These are phyloP conservation scores for Croton setiger DNA, from an alignment of 441 rosid genomes.

Conservation along the genomic window DNA sequence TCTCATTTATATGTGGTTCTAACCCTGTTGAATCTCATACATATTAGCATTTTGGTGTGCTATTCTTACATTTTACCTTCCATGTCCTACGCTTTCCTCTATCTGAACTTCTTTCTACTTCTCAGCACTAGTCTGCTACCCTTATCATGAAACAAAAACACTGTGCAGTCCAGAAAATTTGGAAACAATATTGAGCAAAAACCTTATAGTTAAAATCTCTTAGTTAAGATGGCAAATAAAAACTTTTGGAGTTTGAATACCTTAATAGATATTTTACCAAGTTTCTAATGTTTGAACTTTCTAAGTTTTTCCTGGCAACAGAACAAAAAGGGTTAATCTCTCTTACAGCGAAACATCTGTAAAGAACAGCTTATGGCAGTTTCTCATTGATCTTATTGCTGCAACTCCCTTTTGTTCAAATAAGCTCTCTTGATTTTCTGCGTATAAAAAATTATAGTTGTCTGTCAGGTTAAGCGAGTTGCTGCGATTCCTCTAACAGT, in stretches of 20 bases:
- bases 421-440: not conserved
- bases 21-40: not conserved
- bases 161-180: not conserved
- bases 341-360: not conserved
- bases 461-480: not conserved
- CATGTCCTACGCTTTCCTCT: not conserved
- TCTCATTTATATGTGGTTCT: slow-evolving; percentile 3
- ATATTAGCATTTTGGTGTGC: no score
- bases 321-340: not conserved
- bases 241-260: no score
- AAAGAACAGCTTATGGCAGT: not conserved
- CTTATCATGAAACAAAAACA: slow-evolving; percentile 3
- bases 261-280: not conserved
- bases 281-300: not conserved
- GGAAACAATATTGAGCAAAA: not conserved
- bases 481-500: not conserved
- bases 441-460: not conserved
- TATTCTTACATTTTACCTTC: not conserved
- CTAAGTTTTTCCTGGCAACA: not conserved
- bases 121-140: not conserved
- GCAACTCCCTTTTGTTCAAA: not conserved
- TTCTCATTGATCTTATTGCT: not conserved
- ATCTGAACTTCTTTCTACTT: not conserved
- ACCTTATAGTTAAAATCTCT: not conserved
- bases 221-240: not conserved